These are phyloP conservation scores for Backusella parvicylindrica DNA, from an alignment of 192 early-diverging fungal species.

Conservation along the genomic window DNA sequence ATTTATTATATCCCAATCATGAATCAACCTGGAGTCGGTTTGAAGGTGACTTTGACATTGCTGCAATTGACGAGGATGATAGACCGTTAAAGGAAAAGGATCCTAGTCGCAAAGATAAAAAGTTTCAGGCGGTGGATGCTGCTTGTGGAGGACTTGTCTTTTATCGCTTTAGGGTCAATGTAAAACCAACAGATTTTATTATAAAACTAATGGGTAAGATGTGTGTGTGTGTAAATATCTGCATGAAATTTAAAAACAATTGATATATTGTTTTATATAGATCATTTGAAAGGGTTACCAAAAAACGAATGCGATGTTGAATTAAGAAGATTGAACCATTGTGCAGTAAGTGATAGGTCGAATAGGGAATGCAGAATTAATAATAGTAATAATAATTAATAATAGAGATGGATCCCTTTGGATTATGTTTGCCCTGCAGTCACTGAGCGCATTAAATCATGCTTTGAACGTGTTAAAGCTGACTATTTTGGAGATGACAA, in stretches of 20 bases:
- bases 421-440: constrained; percentile 36
- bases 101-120: constrained; percentile 18
- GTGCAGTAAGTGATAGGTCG: constrained; percentile 12
- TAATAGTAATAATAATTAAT: not conserved
- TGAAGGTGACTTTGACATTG: constrained; percentile 29
- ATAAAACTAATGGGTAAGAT: constrained; percentile 37
- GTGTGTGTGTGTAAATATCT: no score
- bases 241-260: no score
- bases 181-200: constrained; percentile 38
- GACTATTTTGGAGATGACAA: constrained; percentile 6
- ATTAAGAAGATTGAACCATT: constrained; percentile 14
- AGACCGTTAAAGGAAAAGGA: not conserved
- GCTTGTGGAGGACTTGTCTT: constrained; percentile 47
- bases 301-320: constrained; percentile 10
- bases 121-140: constrained; percentile 46
- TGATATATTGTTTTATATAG: constrained; percentile 7
- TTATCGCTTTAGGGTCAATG: constrained; percentile 42
- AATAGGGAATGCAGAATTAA: not conserved
- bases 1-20: constrained; percentile 18
- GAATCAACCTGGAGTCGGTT: constrained; percentile 26
- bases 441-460: constrained; percentile 24
- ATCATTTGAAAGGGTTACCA: constrained; percentile 14
- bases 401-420: constrained; percentile 37
- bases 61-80: constrained; percentile 8
- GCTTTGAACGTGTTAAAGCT: constrained; percentile 7